Evolutionary conservation across 495 filamentous ascomycete genomes (phyloP).

Genomic region (Xylaria intraflava): DNA sequence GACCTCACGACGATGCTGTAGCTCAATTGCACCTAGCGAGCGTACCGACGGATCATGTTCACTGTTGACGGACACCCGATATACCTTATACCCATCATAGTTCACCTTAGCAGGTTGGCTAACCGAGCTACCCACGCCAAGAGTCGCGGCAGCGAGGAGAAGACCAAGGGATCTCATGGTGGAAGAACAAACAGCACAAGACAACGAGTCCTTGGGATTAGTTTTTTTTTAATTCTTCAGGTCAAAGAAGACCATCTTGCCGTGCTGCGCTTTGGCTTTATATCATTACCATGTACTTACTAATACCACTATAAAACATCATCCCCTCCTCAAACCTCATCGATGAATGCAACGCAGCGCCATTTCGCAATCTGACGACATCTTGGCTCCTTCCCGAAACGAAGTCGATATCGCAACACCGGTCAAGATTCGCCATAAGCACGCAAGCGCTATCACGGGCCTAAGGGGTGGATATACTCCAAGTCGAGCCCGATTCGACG

Average conservation of each 20-base stretch:
- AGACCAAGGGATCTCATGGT: conserved; percentile 1
- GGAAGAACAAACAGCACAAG: not conserved
- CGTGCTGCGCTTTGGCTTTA: not conserved
- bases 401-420: too few relatives aligned
- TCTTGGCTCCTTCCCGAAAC: conserved; percentile 15
- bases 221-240: not conserved
- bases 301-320: not conserved
- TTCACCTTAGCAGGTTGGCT: conserved; percentile 13
- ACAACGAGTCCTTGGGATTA: not conserved
- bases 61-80: conserved; percentile 17
- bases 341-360: conserved; percentile 4
- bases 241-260: too few relatives aligned
- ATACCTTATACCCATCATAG: conserved; percentile 37
- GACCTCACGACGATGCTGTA: conserved; percentile 9
- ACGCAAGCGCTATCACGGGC: too few relatives aligned
- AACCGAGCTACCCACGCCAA: not conserved
- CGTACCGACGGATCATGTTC: not conserved
- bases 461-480: too few relatives aligned
- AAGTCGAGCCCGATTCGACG: too few relatives aligned
- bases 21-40: conserved; percentile 13
- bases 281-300: not conserved
- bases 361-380: conserved; percentile 1
- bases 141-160: not conserved
- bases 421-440: too few relatives aligned
- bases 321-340: not conserved